A percentile compares a stretch with the other conserved stretches of the same genome.
These are phyloP conservation scores for Coemansia umbellata DNA, from an alignment of 192 early-diverging fungal species.

Conservation along the genomic window DNA sequence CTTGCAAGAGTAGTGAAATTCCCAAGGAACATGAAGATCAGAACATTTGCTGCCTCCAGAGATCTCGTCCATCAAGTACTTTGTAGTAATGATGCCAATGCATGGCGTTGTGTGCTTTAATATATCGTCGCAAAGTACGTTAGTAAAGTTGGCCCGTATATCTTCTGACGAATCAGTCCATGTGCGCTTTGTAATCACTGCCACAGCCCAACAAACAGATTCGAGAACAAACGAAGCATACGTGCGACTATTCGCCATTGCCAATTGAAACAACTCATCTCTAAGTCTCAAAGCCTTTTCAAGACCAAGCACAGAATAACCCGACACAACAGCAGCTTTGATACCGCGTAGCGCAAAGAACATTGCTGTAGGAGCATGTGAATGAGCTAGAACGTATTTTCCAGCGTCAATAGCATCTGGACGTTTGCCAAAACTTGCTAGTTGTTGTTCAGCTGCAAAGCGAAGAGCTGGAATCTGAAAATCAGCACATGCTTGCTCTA, in stretches of 20 bases:
- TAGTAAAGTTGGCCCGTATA: slow-evolving; percentile 15
- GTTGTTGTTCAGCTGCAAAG: slow-evolving; percentile 29
- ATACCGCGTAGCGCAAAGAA: slow-evolving; percentile 50
- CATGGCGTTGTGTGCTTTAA: slow-evolving; percentile 25
- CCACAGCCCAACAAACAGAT: slow-evolving; percentile 46
- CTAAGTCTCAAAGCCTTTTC: slow-evolving; percentile 14
- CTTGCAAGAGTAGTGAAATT: slow-evolving; percentile 49
- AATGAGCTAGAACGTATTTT: slow-evolving; percentile 42
- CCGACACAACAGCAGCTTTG: slow-evolving; percentile 36
- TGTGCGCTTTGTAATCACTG: slow-evolving; percentile 46
- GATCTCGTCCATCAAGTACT: slow-evolving; percentile 45
- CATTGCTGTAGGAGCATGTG: slow-evolving; percentile 36
- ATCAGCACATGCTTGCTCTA: slow-evolving; percentile 47
- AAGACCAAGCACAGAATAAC: slow-evolving; percentile 28
- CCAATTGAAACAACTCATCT: slow-evolving; percentile 43
- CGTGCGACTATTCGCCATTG: slow-evolving; percentile 18
- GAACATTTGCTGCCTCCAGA: slow-evolving; percentile 48
- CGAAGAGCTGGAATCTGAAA: slow-evolving; percentile 44
- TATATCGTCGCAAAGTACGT: slow-evolving; percentile 39
- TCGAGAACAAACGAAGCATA: slow-evolving; percentile 43
- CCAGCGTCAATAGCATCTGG: slow-evolving; percentile 38
- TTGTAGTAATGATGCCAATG: slow-evolving; percentile 33
- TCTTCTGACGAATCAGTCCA: slow-evolving; percentile 39
- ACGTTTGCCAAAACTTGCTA: slow-evolving; percentile 43
- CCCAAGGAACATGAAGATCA: slow-evolving; percentile 46